Conservation (phyloP, 805 yeast species). For the Clavispora asparagi region DNA sequence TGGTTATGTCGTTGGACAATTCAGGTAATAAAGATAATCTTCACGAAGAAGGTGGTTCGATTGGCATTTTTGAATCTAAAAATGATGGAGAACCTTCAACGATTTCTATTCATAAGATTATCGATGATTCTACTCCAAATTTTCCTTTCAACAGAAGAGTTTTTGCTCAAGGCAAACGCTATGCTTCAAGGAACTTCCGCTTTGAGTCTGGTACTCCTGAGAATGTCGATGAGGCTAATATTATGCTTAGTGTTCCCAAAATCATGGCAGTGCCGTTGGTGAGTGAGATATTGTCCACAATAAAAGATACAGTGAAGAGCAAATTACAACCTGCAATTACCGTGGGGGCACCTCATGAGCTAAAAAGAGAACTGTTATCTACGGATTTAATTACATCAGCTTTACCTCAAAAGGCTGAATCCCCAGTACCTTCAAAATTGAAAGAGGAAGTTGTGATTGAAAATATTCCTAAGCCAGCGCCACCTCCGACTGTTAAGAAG, state of each 20-base stretch:
- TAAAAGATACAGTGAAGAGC: slow-evolving; percentile 12
- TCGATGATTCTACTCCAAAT: background rate
- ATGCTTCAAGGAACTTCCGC: slow-evolving; percentile 2
- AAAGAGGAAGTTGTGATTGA: slow-evolving; percentile 1
- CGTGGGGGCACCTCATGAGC: background rate
- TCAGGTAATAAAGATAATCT: slow-evolving; percentile 16
- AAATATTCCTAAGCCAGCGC: slow-evolving; percentile 7
- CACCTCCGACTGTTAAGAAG: slow-evolving; percentile 39
- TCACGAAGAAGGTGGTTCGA: background rate
- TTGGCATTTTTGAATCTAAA: background rate
- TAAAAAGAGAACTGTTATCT: slow-evolving; percentile 4
- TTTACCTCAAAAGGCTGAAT: background rate
- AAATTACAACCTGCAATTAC: slow-evolving; percentile 17
- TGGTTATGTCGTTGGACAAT: slow-evolving; percentile 17
- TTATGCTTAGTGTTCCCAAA: background rate
- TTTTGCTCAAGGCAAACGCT: slow-evolving; percentile 9
- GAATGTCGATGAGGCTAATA: slow-evolving; percentile 1
- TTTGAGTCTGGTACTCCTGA: background rate
- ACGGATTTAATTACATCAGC: background rate
- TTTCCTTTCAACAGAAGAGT: slow-evolving; percentile 24
- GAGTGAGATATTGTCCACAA: slow-evolving; percentile 6
- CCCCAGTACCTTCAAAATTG: slow-evolving; percentile 6
- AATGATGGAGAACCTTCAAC: slow-evolving; percentile 1
- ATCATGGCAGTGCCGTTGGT: slow-evolving; percentile 11
- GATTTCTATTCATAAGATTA: background rate